These are phyloP conservation scores for Pichia californica DNA, from an alignment of 805 yeast species.

Conservation along the genomic window DNA sequence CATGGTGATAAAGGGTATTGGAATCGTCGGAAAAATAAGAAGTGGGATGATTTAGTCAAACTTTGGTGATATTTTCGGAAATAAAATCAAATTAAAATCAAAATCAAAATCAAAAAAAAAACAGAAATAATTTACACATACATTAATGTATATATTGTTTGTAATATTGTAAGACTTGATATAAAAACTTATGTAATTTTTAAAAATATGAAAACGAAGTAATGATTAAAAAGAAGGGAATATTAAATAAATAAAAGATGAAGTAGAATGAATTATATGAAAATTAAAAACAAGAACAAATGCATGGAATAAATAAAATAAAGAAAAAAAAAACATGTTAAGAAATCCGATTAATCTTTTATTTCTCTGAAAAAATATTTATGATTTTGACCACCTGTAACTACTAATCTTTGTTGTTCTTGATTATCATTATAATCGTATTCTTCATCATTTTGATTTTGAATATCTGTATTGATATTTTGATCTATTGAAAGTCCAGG, in stretches of 20 bases:
- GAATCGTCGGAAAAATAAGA: conserved; percentile 59
- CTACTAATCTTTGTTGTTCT: conserved; percentile 21
- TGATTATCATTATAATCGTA: background rate
- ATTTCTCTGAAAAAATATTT: conserved; percentile 29
- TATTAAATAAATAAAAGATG: background rate
- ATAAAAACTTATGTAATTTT: too few species aligned
- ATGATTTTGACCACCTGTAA: conserved; percentile 31
- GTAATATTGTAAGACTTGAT: too few species aligned
- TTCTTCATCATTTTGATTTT: too few species aligned
- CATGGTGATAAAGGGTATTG: conserved; percentile 66
- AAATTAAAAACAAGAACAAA: background rate
- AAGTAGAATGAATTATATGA: too few species aligned
- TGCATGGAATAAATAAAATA: background rate
- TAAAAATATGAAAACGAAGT: background rate
- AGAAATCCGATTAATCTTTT: background rate
- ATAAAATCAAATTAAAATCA: too few species aligned
- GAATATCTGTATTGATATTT: background rate
- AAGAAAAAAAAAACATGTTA: background rate
- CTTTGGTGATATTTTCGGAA: conserved; percentile 42
- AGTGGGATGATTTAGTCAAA: conserved; percentile 52
- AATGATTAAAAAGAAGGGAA: background rate
- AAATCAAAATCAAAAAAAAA: too few species aligned
- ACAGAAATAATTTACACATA: too few species aligned
- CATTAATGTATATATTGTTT: too few species aligned
- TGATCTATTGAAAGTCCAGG: conserved; percentile 22